These are phyloP conservation scores for Sherardia arvensis DNA, from an alignment of 257 asterid genomes.

Conservation along the genomic window DNA sequence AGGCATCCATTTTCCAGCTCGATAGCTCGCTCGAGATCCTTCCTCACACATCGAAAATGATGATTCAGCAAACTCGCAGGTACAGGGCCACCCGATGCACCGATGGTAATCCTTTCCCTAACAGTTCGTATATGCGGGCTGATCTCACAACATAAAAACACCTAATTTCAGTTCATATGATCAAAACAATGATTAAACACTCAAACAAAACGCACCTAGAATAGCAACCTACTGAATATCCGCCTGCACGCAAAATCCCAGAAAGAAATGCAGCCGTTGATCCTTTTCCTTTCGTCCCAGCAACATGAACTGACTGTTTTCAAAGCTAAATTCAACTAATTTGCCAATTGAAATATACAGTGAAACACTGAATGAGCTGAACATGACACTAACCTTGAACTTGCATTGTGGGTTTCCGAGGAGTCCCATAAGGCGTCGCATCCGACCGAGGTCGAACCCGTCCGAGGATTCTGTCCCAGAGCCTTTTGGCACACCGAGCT, in stretches of 20 bases:
- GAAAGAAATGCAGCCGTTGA: conserved; percentile 89
- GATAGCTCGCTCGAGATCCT: conserved; percentile 44
- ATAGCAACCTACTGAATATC: conserved; percentile 90
- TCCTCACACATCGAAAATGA: conserved; percentile 55
- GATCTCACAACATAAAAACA: conserved; percentile 22
- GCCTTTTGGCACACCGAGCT: conserved; percentile 70
- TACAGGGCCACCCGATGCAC: conserved; percentile 59
- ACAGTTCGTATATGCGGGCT: conserved; percentile 89
- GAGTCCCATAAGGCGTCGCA: conserved; percentile 58
- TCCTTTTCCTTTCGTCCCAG: conserved; percentile 98
- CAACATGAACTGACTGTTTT: conserved; percentile 67
- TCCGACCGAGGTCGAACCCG: conserved; percentile 87
- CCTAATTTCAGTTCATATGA: background rate
- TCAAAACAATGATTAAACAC: background rate
- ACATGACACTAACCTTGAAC: conserved; percentile 49
- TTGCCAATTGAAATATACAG: background rate
- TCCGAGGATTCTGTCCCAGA: conserved; percentile 78
- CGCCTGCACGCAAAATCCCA: conserved; percentile 73
- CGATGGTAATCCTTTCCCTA: conserved; percentile 83
- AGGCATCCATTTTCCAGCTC: conserved; percentile 55
- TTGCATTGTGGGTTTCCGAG: conserved; percentile 77
- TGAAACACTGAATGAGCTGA: background rate
- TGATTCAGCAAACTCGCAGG: conserved; percentile 41
- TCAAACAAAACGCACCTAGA: conserved; percentile 43
- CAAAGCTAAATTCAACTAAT: conserved; percentile 3